These are phyloP conservation scores for Phytophthora sp. DNA, from an alignment of 352 stramenopile genomes.

Conservation along the genomic window DNA sequence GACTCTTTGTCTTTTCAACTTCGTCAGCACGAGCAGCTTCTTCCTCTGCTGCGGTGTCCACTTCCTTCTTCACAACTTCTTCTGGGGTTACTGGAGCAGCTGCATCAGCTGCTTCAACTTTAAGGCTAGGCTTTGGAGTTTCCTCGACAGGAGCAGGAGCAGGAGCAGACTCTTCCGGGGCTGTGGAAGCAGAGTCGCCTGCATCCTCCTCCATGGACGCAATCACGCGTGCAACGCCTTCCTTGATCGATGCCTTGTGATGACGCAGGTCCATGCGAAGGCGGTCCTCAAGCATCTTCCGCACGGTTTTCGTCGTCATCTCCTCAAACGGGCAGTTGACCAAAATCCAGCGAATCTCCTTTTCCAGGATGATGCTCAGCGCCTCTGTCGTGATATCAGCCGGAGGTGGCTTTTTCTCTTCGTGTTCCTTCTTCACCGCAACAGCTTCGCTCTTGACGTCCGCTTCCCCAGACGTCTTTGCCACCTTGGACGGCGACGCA, in stretches of 20 bases:
- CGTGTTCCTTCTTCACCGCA: slow-evolving; percentile 1
- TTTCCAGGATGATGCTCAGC: slow-evolving; percentile 66
- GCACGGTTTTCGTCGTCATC: slow-evolving; percentile 85
- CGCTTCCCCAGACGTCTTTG: slow-evolving; percentile 40
- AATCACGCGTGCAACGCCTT: slow-evolving; percentile 78
- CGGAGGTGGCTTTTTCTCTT: slow-evolving; percentile 32
- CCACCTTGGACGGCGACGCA: slow-evolving; percentile 42
- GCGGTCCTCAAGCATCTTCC: slow-evolving; percentile 74
- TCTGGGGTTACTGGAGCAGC: slow-evolving; percentile 7
- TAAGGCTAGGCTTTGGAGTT: slow-evolving; percentile 22
- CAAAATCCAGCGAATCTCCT: slow-evolving; percentile 83
- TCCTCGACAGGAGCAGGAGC: slow-evolving; percentile 9
- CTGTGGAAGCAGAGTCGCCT: slow-evolving; percentile 22
- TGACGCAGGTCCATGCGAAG: slow-evolving; percentile 74
- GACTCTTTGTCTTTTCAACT: slow-evolving; percentile 18
- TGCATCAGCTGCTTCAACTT: slow-evolving; percentile 14
- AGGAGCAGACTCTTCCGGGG: slow-evolving; percentile 13
- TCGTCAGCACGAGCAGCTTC: slow-evolving; percentile 6
- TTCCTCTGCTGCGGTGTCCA: slow-evolving; percentile 9
- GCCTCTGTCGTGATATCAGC: slow-evolving; percentile 41
- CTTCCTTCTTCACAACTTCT: slow-evolving; percentile 22
- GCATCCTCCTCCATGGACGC: slow-evolving; percentile 65
- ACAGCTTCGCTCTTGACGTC: slow-evolving; percentile 46
- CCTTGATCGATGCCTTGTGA: slow-evolving; percentile 80
- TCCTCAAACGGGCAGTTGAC: slow-evolving; percentile 81